These are phyloP conservation scores for Schizosaccharomyces pombe DNA, from an alignment of 805 yeast genomes.

Conservation along the genomic window ASM294v3 CU329670.1:4441001-4441500, in stretches of 20 bases:
- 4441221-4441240: slow-evolving; percentile 69
- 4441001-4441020: slow-evolving; percentile 99
- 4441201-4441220: slow-evolving; percentile 79
- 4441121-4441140: slow-evolving; percentile 52
- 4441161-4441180: slow-evolving; percentile 97
- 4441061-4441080: slow-evolving; percentile 40
- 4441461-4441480: slow-evolving; percentile 96
- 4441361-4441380: slow-evolving; percentile 99
- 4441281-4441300: slow-evolving; percentile 84
- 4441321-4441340: slow-evolving; percentile 91
- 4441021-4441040: slow-evolving; percentile 69
- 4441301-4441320: slow-evolving; percentile 78
- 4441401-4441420: slow-evolving; percentile 97
- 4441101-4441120: slow-evolving; percentile 78
- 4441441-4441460: slow-evolving; percentile 88
- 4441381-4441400: slow-evolving; percentile 79
- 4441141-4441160: slow-evolving; percentile 74
- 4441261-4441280: slow-evolving; percentile 93
- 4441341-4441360: slow-evolving; percentile 99
- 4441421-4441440: slow-evolving; percentile 97
- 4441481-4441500: slow-evolving; percentile 97
- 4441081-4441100: slow-evolving; percentile 79
- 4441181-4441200: slow-evolving; percentile 87
- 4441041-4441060: slow-evolving; percentile 73
- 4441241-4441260: slow-evolving; percentile 67